Conservation (phyloP, 2,329 filamentous ascomycete genomes). For the Cladosporium sp. region DNA sequence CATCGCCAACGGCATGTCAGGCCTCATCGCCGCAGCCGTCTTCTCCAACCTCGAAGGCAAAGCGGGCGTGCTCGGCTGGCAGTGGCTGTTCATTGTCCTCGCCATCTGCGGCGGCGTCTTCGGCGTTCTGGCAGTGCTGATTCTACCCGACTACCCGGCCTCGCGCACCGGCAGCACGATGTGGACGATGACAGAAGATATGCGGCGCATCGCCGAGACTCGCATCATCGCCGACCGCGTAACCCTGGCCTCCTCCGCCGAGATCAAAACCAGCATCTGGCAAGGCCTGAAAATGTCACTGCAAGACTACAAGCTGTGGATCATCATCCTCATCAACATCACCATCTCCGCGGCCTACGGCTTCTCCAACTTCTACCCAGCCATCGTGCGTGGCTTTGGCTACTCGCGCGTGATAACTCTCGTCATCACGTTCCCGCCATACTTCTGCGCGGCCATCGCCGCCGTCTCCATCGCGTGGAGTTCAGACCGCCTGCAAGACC, state of each 20-base stretch:
- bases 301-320: constrained; percentile 43
- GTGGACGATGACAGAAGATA: constrained; percentile 54
- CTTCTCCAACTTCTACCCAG: constrained; percentile 38
- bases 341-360: constrained; percentile 34
- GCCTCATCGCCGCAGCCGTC: constrained; percentile 60
- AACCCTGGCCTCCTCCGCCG: constrained; percentile 45
- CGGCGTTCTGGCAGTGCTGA: constrained; percentile 58
- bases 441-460: constrained; percentile 22
- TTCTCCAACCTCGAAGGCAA: constrained; percentile 62
- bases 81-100: constrained; percentile 47
- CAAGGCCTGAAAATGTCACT: constrained; percentile 38
- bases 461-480: constrained; percentile 35
- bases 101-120: constrained; percentile 55
- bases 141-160: constrained; percentile 53
- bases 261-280: constrained; percentile 43
- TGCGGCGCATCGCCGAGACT: constrained; percentile 56
- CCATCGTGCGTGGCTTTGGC: constrained; percentile 64
- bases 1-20: constrained; percentile 53
- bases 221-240: constrained; percentile 53
- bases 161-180: constrained; percentile 43
- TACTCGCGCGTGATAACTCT: constrained; percentile 61
- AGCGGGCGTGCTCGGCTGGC: constrained; percentile 60
- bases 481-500: constrained; percentile 42
- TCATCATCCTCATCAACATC: constrained; percentile 44
- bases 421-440: constrained; percentile 37